A percentile compares a stretch with the other conserved stretches of the same genome.
phyloP scores from a whole-genome alignment of 306 rosid genomes.

The Lupinus albus region DNA sequence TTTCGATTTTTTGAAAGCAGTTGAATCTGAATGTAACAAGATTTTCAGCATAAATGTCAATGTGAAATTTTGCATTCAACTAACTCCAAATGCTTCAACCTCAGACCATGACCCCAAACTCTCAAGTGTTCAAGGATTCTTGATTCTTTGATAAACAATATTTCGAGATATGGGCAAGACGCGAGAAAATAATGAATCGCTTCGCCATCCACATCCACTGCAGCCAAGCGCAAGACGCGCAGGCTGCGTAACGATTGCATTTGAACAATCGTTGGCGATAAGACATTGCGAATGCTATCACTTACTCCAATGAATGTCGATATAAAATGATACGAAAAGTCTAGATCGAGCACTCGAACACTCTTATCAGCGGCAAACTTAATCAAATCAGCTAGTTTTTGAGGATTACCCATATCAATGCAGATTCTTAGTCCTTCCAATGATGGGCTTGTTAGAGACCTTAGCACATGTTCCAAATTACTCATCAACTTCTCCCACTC shows the following conservation, averaged over 20 bases:
- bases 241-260: not conserved
- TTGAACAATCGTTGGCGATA: not conserved
- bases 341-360: constrained; percentile 16
- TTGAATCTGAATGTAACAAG: constrained; percentile 2
- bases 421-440: constrained; percentile 25
- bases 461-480: not conserved
- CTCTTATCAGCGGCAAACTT: not conserved
- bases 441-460: not conserved
- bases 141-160: not conserved
- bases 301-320: not conserved
- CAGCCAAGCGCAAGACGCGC: not conserved
- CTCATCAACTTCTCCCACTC: constrained; percentile 22
- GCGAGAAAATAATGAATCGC: not conserved
- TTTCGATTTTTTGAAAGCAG: no score
- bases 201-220: constrained; percentile 25
- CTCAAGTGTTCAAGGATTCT: not conserved
- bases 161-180: constrained; percentile 22
- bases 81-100: constrained; percentile 31
- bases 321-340: not conserved
- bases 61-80: not conserved
- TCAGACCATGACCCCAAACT: not conserved
- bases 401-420: constrained; percentile 31
- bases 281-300: not conserved
- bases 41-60: constrained; percentile 19
- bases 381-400: not conserved